Conservation (phyloP, 352 stramenopile species). For the Globisporangium acanthophoron region DNA sequence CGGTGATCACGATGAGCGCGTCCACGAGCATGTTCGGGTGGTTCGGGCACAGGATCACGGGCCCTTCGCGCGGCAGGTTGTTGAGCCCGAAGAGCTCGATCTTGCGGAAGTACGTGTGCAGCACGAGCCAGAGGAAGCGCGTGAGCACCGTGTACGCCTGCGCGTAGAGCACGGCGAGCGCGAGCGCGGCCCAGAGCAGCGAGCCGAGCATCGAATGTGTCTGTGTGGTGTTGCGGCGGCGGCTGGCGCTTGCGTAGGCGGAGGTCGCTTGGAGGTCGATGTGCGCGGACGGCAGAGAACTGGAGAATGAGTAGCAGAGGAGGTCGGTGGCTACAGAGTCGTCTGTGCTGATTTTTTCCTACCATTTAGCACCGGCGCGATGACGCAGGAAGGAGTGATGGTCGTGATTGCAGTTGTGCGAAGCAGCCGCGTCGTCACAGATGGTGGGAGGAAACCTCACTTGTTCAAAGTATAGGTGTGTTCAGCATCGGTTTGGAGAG, state of each 20-base stretch:
- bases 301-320: too few relatives aligned
- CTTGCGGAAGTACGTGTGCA: conserved; percentile 78
- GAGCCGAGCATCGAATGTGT: conserved; percentile 11
- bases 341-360: too few relatives aligned
- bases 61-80: conserved; percentile 70
- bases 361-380: not conserved
- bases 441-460: too few relatives aligned
- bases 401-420: conserved; percentile 1
- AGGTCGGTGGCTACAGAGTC: too few relatives aligned
- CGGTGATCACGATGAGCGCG: conserved; percentile 69
- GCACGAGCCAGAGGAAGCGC: conserved; percentile 58
- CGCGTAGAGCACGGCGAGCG: conserved; percentile 37
- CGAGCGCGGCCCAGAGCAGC: conserved; percentile 40
- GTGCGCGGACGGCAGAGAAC: conserved; percentile 3
- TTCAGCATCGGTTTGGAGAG: too few relatives aligned
- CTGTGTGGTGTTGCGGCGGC: not conserved
- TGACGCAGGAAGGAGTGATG: conserved; percentile 5
- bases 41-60: conserved; percentile 75
- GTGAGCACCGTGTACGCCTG: conserved; percentile 57
- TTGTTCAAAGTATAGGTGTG: too few relatives aligned
- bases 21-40: conserved; percentile 84
- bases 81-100: conserved; percentile 76
- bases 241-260: not conserved
- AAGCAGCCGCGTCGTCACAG: too few relatives aligned
- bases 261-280: not conserved